Conservation (phyloP, 768 basidiomycete species). For the Tylopilus sp. region DNA sequence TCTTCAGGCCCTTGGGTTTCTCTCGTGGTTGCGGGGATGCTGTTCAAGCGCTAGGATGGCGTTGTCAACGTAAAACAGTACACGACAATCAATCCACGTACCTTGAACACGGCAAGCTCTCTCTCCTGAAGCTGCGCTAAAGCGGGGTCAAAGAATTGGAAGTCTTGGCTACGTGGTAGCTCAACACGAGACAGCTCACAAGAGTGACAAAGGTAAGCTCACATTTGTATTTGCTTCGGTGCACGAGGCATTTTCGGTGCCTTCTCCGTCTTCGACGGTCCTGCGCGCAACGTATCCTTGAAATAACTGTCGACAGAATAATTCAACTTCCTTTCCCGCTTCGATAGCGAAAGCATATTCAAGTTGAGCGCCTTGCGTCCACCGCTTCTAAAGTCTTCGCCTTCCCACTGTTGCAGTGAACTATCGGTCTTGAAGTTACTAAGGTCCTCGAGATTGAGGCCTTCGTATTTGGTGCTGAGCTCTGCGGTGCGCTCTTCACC, state of each 20-base stretch:
- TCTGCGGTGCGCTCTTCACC: slow-evolving; percentile 90
- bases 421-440: slow-evolving; percentile 97
- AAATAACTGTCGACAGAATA: slow-evolving; percentile 96
- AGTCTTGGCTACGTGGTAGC: slow-evolving; percentile 68
- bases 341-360: slow-evolving; percentile 82
- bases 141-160: slow-evolving; percentile 91
- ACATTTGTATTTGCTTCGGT: slow-evolving; percentile 87
- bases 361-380: slow-evolving; percentile 73
- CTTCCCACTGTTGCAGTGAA: slow-evolving; percentile 92
- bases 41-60: slow-evolving; percentile 52
- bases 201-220: slow-evolving; percentile 26
- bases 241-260: slow-evolving; percentile 79
- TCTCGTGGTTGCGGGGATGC: slow-evolving; percentile 58
- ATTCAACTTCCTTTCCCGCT: slow-evolving; percentile 90
- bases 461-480: slow-evolving; percentile 89
- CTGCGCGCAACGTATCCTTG: slow-evolving; percentile 83
- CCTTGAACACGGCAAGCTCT: slow-evolving; percentile 81
- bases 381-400: slow-evolving; percentile 82
- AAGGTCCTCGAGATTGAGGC: slow-evolving; percentile 87
- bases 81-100: slow-evolving; percentile 16
- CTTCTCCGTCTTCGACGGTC: slow-evolving; percentile 77
- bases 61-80: background rate
- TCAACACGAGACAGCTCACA: background rate
- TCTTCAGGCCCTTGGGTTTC: slow-evolving; percentile 71
- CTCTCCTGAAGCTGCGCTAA: slow-evolving; percentile 81